Evolutionary conservation across 257 asterid species (phyloP).

Genomic region (Marsdenia floribunda): DNA sequence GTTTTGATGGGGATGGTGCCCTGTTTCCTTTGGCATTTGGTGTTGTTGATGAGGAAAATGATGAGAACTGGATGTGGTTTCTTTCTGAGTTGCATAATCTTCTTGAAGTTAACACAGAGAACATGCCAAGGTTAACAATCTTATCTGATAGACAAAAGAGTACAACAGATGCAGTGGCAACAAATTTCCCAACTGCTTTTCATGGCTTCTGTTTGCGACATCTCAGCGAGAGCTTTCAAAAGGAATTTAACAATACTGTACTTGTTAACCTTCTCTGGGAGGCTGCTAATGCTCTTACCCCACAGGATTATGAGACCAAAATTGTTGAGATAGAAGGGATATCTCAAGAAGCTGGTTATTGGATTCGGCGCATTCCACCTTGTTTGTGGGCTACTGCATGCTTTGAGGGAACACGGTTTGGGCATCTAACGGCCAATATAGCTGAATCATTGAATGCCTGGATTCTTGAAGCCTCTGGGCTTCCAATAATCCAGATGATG

Average conservation of each 20-base stretch:
- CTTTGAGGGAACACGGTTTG: constrained; percentile 55
- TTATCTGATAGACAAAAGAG: constrained; percentile 56
- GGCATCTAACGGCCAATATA: constrained; percentile 48
- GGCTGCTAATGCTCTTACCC: constrained; percentile 55
- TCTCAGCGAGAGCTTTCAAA: constrained; percentile 55
- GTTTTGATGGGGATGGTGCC: constrained; percentile 69
- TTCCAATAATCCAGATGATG: constrained; percentile 72
- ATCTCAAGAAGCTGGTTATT: constrained; percentile 55
- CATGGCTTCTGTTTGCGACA: constrained; percentile 69
- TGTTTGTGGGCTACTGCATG: constrained; percentile 54
- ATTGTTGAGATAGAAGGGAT: constrained; percentile 42
- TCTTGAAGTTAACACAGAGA: constrained; percentile 54
- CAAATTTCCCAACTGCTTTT: constrained; percentile 68
- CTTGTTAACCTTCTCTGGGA: constrained; percentile 62
- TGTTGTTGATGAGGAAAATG: constrained; percentile 63
- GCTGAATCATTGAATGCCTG: constrained; percentile 44
- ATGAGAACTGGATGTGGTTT: constrained; percentile 73
- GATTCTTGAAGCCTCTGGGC: constrained; percentile 62
- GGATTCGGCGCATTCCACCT: constrained; percentile 49
- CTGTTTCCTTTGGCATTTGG: constrained; percentile 70
- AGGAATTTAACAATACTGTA: constrained; percentile 50
- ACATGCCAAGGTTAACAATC: constrained; percentile 69
- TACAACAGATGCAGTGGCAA: constrained; percentile 52
- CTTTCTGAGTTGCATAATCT: constrained; percentile 56
- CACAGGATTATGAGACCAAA: constrained; percentile 36